phyloP scores from a whole-genome alignment of 176 grass and related monocot species.

The Pontederia crassipes region DNA sequence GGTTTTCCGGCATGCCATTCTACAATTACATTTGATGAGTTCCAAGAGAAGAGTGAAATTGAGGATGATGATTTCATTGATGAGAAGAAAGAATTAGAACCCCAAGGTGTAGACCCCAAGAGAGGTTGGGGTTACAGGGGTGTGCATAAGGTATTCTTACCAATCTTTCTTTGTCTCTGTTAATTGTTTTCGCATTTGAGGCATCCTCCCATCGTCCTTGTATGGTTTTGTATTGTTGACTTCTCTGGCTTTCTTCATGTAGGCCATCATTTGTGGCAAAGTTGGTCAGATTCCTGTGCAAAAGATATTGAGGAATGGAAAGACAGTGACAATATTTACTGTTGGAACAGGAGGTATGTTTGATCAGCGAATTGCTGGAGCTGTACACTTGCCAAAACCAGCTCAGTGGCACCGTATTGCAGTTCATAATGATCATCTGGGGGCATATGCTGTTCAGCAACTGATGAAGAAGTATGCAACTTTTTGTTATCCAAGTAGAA shows the following conservation, averaged over 20 bases:
- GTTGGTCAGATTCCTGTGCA: constrained; percentile 76
- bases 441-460: constrained; percentile 68
- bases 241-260: constrained; percentile 21
- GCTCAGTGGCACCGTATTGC: constrained; percentile 89
- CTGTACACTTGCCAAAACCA: constrained; percentile 50
- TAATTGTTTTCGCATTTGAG: neutral
- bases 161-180: neutral
- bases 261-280: constrained; percentile 92
- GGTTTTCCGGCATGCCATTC: constrained; percentile 41
- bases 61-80: constrained; percentile 23
- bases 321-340: constrained; percentile 72
- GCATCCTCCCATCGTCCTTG: neutral
- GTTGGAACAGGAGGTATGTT: constrained; percentile 93
- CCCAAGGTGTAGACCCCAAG: constrained; percentile 46
- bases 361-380: constrained; percentile 66
- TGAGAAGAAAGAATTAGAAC: constrained; percentile 40
- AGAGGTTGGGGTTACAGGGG: constrained; percentile 73
- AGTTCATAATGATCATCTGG: constrained; percentile 53
- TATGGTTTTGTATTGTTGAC: neutral
- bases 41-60: constrained; percentile 34
- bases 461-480: constrained; percentile 73
- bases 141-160: constrained; percentile 55
- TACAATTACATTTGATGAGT: constrained; percentile 42
- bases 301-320: constrained; percentile 81
- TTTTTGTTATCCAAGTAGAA: neutral